Evolutionary conservation across 495 filamentous ascomycete species (phyloP).

Genomic region (Neurospora terricola): DNA sequence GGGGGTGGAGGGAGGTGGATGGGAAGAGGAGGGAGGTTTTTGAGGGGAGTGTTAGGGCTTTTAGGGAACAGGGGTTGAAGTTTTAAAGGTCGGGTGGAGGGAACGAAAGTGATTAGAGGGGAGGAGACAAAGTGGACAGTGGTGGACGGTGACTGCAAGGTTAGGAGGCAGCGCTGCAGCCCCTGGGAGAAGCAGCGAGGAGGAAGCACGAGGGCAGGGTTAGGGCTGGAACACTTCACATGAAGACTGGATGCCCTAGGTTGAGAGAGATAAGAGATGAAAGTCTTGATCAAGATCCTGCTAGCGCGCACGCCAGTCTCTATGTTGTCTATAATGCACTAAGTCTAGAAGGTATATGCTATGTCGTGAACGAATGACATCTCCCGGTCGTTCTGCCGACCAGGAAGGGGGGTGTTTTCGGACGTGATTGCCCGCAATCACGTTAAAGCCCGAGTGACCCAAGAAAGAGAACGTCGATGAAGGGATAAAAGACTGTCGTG

Average conservation of each 20-base stretch:
- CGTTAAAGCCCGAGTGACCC: neutral
- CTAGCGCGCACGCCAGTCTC: neutral
- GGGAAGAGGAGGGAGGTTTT: conserved; percentile 5
- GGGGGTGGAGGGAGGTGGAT: conserved; percentile 4
- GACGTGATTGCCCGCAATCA: neutral
- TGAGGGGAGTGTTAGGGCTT: conserved; percentile 1
- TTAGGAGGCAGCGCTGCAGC: neutral
- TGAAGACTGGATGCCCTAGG: neutral
- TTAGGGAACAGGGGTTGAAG: conserved; percentile 6
- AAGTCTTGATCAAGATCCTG: neutral
- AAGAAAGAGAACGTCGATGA: neutral
- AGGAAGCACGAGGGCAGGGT: too few relatives aligned
- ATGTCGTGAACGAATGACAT: neutral
- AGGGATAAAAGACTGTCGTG: neutral
- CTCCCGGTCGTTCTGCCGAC: neutral
- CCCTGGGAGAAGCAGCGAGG: too few relatives aligned
- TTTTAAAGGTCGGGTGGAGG: neutral
- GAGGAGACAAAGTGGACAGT: too few relatives aligned
- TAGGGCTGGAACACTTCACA: neutral
- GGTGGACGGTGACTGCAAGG: neutral
- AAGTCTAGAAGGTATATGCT: neutral
- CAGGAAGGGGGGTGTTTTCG: too few relatives aligned
- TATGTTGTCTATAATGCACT: neutral
- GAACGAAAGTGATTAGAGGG: too few relatives aligned
- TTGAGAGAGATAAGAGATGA: neutral